Evolutionary conservation across 1,284 basidiomycete species (phyloP).

Genomic region (Puccinia horiana): DNA sequence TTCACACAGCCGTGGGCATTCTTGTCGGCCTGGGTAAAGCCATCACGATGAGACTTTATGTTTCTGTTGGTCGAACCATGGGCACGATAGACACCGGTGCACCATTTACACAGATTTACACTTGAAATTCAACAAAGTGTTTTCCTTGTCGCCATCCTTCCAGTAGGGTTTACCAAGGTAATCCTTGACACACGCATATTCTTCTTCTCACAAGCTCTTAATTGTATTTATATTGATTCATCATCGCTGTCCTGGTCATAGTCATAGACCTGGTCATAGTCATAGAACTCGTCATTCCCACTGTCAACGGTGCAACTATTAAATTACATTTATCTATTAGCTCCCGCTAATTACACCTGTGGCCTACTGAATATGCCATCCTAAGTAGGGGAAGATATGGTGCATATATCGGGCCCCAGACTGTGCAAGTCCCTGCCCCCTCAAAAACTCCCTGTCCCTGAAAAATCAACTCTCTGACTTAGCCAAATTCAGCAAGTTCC

Average conservation of each 20-base stretch:
- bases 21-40: background rate
- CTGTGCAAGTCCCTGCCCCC: too few species aligned
- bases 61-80: background rate
- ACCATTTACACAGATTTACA: constrained; percentile 3
- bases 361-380: too few species aligned
- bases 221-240: background rate
- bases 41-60: background rate
- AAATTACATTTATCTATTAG: too few species aligned
- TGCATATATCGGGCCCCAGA: too few species aligned
- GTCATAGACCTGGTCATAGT: background rate
- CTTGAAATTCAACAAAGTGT: background rate
- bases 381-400: too few species aligned
- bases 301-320: too few species aligned
- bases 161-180: background rate
- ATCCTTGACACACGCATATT: background rate
- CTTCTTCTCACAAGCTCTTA: background rate
- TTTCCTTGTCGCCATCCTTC: background rate
- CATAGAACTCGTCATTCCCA: too few species aligned
- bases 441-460: too few species aligned
- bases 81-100: background rate
- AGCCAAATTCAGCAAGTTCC: too few species aligned
- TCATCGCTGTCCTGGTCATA: background rate
- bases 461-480: too few species aligned
- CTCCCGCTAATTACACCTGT: too few species aligned
- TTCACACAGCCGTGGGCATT: background rate